Evolutionary conservation across 2,329 filamentous ascomycete species (phyloP).

Genomic region (Reticulascus tulasneorum): DNA sequence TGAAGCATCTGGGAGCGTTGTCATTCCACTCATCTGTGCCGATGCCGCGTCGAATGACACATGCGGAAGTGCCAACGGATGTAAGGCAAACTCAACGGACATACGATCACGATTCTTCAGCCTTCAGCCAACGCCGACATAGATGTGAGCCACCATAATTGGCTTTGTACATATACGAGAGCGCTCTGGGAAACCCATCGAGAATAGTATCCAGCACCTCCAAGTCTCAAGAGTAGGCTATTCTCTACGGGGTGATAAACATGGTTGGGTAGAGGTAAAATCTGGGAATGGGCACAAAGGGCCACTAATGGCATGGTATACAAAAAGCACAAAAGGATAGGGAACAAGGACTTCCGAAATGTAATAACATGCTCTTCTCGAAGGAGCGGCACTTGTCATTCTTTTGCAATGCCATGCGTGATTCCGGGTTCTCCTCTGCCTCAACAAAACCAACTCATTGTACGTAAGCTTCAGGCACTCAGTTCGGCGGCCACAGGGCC

Average conservation of each 20-base stretch:
- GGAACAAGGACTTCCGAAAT: neutral
- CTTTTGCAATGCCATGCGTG: too few species aligned
- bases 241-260: neutral
- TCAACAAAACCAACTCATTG: too few species aligned
- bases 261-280: neutral
- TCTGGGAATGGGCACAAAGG: constrained; percentile 6
- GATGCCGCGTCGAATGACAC: constrained; percentile 2
- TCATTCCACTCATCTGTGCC: constrained; percentile 8
- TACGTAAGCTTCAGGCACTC: too few species aligned
- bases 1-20: constrained; percentile 26
- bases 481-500: too few species aligned
- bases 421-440: too few species aligned
- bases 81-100: constrained; percentile 24
- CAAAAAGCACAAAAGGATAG: neutral
- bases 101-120: constrained; percentile 24
- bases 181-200: neutral
- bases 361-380: too few species aligned
- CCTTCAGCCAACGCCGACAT: constrained; percentile 19
- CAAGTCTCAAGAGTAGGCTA: too few species aligned
- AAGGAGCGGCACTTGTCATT: too few species aligned
- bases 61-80: constrained; percentile 5
- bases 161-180: neutral
- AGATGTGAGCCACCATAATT: neutral
- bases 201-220: neutral
- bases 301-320: too few species aligned